Base-by-base conservation (phyloP, 2,329 filamentous ascomycete genomes). In the Sarocladium kiliense region DNA sequence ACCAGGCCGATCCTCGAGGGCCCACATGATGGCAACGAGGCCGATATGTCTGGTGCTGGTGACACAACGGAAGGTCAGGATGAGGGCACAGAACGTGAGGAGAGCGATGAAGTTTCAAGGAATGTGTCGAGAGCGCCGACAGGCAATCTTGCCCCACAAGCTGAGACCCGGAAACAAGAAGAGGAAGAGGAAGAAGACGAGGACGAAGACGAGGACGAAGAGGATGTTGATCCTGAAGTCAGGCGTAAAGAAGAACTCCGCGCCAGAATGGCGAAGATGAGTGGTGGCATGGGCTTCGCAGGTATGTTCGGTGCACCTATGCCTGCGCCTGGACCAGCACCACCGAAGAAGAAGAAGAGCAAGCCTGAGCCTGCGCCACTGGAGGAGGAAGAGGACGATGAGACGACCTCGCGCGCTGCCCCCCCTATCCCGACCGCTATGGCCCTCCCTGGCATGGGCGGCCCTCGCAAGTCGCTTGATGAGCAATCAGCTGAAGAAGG, bases 261-360 rank as follows among this genome's bases (percentile, higher is more conserved):
- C 58, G 91, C 94, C 58, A 85, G 94, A 63, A 99, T 99, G 91
- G 94, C 94, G 45, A 97, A 96, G 74, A 94, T 99, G 88, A 96
- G 93, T 62, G 93, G 93, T 55, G 93, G 93, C 21, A 96, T 96
- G 90, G 91, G 91, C 47, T 96, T 97, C 87, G 85, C 91, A 67
- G 90, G 91, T 63, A 94, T 97, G 85, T 95, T 96, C 69, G 90
- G 89, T 18, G 81, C 82, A 19, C 84, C 86, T 34, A 84, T 84
- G 57, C 82, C 91, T 68, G 81, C 85, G 16, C 80, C 87, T 73
- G 68, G 70, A 23, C 70, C 72, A n/a, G 63, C 74, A 9, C 68
- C 74, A 10, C 73, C 76, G 39, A 84, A 78, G 66, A 85, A 85
- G 70, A 85, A 84, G 68, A 81, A 80, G 65, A 64, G 70, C 3